phyloP scores from a whole-genome alignment of 768 basidiomycete species.

The Rubroboletus pulcherrimus region DNA sequence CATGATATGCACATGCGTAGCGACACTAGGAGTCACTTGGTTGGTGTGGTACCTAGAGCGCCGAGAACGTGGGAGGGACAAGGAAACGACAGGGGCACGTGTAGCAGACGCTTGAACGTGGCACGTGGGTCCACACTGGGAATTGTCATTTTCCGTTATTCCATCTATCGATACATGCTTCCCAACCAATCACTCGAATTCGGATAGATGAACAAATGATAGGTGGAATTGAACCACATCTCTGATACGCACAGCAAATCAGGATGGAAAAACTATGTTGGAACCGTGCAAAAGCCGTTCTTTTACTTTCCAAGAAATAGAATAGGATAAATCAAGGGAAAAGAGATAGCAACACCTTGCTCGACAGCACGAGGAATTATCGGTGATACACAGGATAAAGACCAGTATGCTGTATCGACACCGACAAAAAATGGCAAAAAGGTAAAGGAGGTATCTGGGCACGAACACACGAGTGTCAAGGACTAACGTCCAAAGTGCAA shows the following conservation, averaged over 20 bases:
- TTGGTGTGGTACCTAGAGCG: slow-evolving; percentile 54
- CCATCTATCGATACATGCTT: slow-evolving; percentile 10
- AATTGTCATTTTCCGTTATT: not conserved
- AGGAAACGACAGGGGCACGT: not conserved
- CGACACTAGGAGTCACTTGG: slow-evolving; percentile 54
- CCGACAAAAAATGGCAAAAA: not conserved
- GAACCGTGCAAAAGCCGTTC: not conserved
- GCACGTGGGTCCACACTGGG: not conserved
- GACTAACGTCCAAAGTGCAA: not conserved
- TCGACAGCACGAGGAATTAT: slow-evolving; percentile 17
- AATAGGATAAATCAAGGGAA: not conserved
- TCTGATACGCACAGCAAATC: slow-evolving; percentile 19
- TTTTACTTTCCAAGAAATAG: not conserved
- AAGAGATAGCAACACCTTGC: slow-evolving; percentile 8
- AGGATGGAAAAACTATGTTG: not conserved
- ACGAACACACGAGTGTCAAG: not conserved
- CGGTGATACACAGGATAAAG: not conserved
- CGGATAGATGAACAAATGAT: not conserved
- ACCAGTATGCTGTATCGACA: slow-evolving; percentile 5
- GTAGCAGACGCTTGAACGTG: not conserved
- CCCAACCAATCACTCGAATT: slow-evolving; percentile 7
- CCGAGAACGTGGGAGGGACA: slow-evolving; percentile 27
- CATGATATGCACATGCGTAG: slow-evolving; percentile 55
- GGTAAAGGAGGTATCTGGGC: slow-evolving; percentile 4
- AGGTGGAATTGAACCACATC: slow-evolving; percentile 3